Conservation (phyloP, 1,139 yeast species). For the Entelexis sorbosivorans region DNA sequence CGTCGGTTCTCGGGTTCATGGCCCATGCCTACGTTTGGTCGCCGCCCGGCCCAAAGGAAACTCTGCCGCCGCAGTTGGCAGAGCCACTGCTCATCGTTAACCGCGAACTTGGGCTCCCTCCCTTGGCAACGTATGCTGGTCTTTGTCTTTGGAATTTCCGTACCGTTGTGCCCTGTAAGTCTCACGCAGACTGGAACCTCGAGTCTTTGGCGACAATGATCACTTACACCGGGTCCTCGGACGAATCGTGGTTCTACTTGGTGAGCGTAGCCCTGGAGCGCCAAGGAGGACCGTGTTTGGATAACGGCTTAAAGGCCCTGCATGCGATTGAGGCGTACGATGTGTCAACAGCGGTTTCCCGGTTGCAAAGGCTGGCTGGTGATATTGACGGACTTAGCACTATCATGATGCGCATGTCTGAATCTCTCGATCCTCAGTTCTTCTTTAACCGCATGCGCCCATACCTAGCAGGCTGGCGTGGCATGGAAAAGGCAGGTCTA, state of each 20-base stretch:
- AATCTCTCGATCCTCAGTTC: constrained; percentile 88
- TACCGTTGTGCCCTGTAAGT: constrained; percentile 42
- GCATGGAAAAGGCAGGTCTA: constrained; percentile 79
- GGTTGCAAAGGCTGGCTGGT: constrained; percentile 60
- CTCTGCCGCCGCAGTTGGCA: constrained; percentile 57
- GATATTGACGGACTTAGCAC: constrained; percentile 66
- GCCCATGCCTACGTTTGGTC: constrained; percentile 89
- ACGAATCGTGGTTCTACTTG: constrained; percentile 88
- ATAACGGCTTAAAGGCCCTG: constrained; percentile 52
- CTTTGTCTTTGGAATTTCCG: constrained; percentile 81
- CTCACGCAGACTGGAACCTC: constrained; percentile 36
- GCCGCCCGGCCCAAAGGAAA: constrained; percentile 48
- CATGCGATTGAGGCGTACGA: constrained; percentile 41
- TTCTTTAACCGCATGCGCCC: constrained; percentile 83
- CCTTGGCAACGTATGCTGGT: constrained; percentile 79
- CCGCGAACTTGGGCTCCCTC: constrained; percentile 60
- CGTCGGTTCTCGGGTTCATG: constrained; percentile 62
- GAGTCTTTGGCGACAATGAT: constrained; percentile 56
- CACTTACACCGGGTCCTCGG: constrained; percentile 83
- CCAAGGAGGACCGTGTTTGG: constrained; percentile 59
- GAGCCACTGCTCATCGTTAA: constrained; percentile 55
- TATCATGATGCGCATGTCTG: constrained; percentile 72
- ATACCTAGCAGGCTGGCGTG: constrained; percentile 86
- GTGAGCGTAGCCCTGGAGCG: constrained; percentile 80
- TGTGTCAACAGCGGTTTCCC: constrained; percentile 33